Conservation (phyloP, 768 basidiomycete species). For the Suillus subluteus region DNA sequence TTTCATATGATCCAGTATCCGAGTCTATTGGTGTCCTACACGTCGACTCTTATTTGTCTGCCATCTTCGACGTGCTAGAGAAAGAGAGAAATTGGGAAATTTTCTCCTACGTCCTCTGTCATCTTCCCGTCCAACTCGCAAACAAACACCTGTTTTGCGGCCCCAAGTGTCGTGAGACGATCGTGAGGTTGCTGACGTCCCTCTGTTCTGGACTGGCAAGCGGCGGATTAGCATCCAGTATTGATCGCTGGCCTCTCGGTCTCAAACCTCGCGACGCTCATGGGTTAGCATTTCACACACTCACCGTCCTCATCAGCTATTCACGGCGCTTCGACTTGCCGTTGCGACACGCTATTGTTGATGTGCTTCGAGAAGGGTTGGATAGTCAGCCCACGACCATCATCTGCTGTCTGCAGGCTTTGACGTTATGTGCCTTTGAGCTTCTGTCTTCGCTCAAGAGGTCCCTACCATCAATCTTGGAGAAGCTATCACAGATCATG, state of each 20-base stretch:
- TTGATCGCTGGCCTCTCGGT: conserved; percentile 61
- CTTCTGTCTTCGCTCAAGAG: conserved; percentile 81
- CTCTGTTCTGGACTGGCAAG: conserved; percentile 70
- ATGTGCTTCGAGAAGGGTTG: conserved; percentile 71
- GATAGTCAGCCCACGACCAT: conserved; percentile 75
- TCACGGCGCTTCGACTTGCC: conserved; percentile 73
- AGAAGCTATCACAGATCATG: conserved; percentile 92
- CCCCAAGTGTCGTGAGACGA: conserved; percentile 66
- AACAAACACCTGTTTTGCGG: conserved; percentile 99
- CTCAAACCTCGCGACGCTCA: conserved; percentile 83
- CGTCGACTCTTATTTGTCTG: conserved; percentile 71
- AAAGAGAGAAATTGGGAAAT: conserved; percentile 90
- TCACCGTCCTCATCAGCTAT: conserved; percentile 90
- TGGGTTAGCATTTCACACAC: conserved; percentile 82
- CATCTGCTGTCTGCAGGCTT: conserved; percentile 87
- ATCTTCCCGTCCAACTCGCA: conserved; percentile 86
- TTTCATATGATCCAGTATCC: conserved; percentile 62
- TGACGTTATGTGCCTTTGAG: conserved; percentile 88
- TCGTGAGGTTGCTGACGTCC: conserved; percentile 63
- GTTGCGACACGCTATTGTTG: conserved; percentile 70
- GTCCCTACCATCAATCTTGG: conserved; percentile 76
- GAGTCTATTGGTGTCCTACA: conserved; percentile 58
- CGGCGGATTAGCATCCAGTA: conserved; percentile 56
- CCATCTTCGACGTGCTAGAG: conserved; percentile 67
- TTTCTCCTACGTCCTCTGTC: conserved; percentile 87